Evolutionary conservation across 2,329 filamentous ascomycete genomes (phyloP).

Genomic region (Zelopaecilomyces penicillatus): DNA sequence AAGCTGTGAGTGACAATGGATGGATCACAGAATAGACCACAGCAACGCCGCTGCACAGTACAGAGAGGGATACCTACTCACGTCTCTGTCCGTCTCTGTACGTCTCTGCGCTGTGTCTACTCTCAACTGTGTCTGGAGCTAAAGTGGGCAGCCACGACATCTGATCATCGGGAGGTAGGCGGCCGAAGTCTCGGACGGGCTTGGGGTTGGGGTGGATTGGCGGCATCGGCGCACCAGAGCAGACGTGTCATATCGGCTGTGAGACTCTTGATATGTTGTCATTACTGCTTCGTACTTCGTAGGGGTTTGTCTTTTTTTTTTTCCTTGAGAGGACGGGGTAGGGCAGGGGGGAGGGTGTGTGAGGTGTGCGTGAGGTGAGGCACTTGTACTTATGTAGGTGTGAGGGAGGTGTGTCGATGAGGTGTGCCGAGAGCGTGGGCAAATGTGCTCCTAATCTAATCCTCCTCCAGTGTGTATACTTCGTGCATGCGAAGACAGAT

Average conservation of each 20-base stretch:
- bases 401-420: too few relatives aligned
- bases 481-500: too few relatives aligned
- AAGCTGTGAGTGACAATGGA: slow-evolving; percentile 11
- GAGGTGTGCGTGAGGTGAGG: too few relatives aligned
- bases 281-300: slow-evolving; percentile 8
- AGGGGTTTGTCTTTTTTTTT: not conserved
- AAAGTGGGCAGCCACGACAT: slow-evolving; percentile 10
- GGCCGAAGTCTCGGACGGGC: slow-evolving; percentile 15
- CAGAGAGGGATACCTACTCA: too few relatives aligned
- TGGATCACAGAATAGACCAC: slow-evolving; percentile 3
- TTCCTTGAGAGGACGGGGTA: too few relatives aligned
- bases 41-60: not conserved
- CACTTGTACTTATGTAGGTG: too few relatives aligned
- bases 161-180: slow-evolving; percentile 20
- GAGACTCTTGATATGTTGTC: slow-evolving; percentile 19
- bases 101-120: slow-evolving; percentile 2
- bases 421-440: too few relatives aligned
- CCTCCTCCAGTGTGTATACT: too few relatives aligned
- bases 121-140: not conserved
- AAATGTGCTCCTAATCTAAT: too few relatives aligned
- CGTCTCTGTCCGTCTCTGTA: not conserved
- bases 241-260: slow-evolving; percentile 30
- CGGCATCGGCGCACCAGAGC: slow-evolving; percentile 11
- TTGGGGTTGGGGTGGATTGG: slow-evolving; percentile 12
- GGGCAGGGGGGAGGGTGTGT: too few relatives aligned